Evolutionary conservation across 2,329 filamentous ascomycete species (phyloP), one percentile per base, ranked within the genome.

Genomic region (Fusarium devonianum): DNA sequence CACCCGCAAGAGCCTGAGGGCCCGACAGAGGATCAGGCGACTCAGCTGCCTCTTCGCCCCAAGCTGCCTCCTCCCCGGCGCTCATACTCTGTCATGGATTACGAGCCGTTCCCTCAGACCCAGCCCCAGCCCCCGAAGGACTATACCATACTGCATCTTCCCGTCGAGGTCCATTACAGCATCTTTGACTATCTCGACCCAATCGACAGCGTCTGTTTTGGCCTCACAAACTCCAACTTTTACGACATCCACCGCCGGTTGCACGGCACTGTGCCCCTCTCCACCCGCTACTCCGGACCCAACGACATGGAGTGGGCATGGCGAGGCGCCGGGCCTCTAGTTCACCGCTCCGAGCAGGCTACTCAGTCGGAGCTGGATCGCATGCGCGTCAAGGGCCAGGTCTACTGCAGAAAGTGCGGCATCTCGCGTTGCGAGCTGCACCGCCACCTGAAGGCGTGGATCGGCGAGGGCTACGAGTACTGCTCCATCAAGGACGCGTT

Each of bases 271-370:
- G 78, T 86, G n/a, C 73, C 81, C 8, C 76, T 87, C 12, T 78
- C 78, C 13, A 77, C 77, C 35, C 78, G 83, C 11, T 83, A 84
- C 34, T 67, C 75, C 6, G 84, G 84, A 1, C 84, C 84, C 44
- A 86, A 86, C 68, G 78, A 83, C 56, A 76, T 84, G 64, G 84
- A 87, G 65, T 84, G 81, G 76, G 83, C 83, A 33, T 87, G 83
- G 82, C 79, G 82, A 54, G 72, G 80, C 39, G 80, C 82, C 3
- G 77, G 78, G 1, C 73, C 73, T 10, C 71, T 79, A 29, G 60
- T 77, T 35, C 66, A 67, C 48, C 54, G 65, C 37, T 35, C 65
- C 49, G 46, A 66, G 42, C 53, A 44, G n/a, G 40, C 22, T 8
- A 18, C 44, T 5, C 37, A 53, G 19, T 48, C 52, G 36, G 54